These are phyloP conservation scores for Nicotiana tomentosiformis DNA, from an alignment of 257 asterid genomes.

Conservation along the genomic window DNA sequence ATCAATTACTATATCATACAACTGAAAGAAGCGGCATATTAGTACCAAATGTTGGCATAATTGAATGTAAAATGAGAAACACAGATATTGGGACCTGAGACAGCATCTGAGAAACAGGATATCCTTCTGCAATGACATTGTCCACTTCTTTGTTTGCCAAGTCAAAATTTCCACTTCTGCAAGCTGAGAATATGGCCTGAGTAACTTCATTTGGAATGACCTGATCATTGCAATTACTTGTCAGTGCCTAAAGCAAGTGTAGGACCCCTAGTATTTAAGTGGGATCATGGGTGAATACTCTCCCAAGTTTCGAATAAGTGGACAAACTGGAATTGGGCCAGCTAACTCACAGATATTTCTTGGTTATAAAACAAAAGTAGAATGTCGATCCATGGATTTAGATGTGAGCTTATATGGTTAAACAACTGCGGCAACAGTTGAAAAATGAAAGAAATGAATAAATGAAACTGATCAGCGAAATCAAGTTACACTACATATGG, in stretches of 20 bases:
- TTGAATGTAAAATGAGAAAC: not conserved
- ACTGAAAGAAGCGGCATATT: slow-evolving; percentile 41
- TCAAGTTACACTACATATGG: not conserved
- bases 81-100: slow-evolving; percentile 55
- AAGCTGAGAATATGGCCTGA: slow-evolving; percentile 58
- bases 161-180: slow-evolving; percentile 80
- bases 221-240: slow-evolving; percentile 30
- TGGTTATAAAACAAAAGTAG: not conserved
- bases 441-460: not conserved
- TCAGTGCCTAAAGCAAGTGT: not conserved
- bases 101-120: slow-evolving; percentile 88
- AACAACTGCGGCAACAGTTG: not conserved
- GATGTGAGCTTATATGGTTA: not conserved
- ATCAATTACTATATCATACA: slow-evolving; percentile 63
- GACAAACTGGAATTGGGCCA: not conserved
- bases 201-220: slow-evolving; percentile 70
- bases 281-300: not conserved
- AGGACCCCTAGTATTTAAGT: not conserved
- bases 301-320: not conserved
- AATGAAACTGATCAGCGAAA: not conserved
- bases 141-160: slow-evolving; percentile 77
- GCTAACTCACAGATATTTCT: not conserved
- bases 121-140: slow-evolving; percentile 84
- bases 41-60: slow-evolving; percentile 16
- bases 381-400: not conserved